Evolutionary conservation across 371 early-diverging fungal species (phyloP).

Genomic region (Racocetra persica): DNA sequence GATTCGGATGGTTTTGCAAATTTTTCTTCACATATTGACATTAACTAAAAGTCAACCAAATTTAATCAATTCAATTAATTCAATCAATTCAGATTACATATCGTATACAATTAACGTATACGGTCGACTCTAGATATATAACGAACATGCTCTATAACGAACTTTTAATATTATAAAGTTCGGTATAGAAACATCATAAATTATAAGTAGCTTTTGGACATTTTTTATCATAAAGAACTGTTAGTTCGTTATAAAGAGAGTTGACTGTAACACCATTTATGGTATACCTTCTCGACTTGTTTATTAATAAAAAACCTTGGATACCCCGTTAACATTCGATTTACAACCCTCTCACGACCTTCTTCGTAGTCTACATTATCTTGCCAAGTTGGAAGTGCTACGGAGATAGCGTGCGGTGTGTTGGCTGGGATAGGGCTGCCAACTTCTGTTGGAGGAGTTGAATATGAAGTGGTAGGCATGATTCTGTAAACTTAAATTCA

Average conservation of each 20-base stretch:
- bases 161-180: background rate
- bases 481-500: too few species aligned
- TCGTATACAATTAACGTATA: too few species aligned
- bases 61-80: too few species aligned
- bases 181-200: background rate
- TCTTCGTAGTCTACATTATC: constrained; percentile 94
- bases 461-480: background rate
- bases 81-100: too few species aligned
- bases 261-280: background rate
- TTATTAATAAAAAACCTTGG: constrained; percentile 92
- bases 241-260: too few species aligned
- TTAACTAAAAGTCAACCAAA: constrained; percentile 47
- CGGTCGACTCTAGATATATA: too few species aligned
- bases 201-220: too few species aligned
- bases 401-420: constrained; percentile 90
- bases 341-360: constrained; percentile 74
- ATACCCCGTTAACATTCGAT: constrained; percentile 86
- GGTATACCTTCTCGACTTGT: constrained; percentile 70
- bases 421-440: constrained; percentile 77
- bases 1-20: constrained; percentile 71
- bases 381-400: constrained; percentile 90
- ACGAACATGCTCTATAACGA: too few species aligned
- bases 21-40: constrained; percentile 62
- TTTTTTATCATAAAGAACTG: too few species aligned
- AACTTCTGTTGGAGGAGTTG: constrained; percentile 53